Base-by-base conservation (phyloP, 164 flowering plant genomes). In the Aristolochia californica region DNA sequence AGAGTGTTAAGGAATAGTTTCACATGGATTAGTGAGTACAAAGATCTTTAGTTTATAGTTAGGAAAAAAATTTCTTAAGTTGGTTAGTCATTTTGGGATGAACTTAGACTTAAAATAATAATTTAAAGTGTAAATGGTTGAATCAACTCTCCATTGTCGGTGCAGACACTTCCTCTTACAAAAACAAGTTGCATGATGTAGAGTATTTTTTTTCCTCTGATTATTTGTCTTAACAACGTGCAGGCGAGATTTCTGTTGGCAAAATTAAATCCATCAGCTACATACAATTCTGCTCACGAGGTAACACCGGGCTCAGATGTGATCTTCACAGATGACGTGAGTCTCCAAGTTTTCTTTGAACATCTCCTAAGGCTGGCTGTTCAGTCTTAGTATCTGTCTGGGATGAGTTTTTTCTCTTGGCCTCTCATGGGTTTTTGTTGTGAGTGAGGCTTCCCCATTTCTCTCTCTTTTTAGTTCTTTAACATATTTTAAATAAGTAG, bases 341-440 rank as follows among this genome's bases (percentile, higher is more conserved):
- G 93, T 62, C 80, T 91, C 38, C 91, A 87, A 75, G 96, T 91
- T n/a, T 91, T 91, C 79, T 75, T 87, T 26, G 94, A 88, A 68
- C 97, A 91, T 79, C 97, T 91, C 47, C 97, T 87, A 72, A 83
- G 74, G 78, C 67, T 91, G 67, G 97, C 91, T 10, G 97, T 91
- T 68, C 95, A 90, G 70, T 85, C 88, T 30, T 84, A 80, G 56
- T 43, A 34, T 22, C 5, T 40, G 26, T 22, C 28, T 21, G 30
- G 24, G 27, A 43, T 14, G n/a, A n/a, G n/a, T 55, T 43, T 43
- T 23, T 1, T 38, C 57, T 47, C 53, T 34, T 34, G 40, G 40
- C 40, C 7, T 34, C 10, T 34, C 40, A n/a, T 28, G 5, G 10
- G 49, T 16, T 48, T 21, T 16, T n/a, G 38, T 28, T 27, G 43